Percentiles rank a stretch among this genome's conserved stretches.
These are phyloP conservation scores for Capsella bursapastoris DNA, from an alignment of 345 rosid genomes.

Conservation along the genomic window DNA sequence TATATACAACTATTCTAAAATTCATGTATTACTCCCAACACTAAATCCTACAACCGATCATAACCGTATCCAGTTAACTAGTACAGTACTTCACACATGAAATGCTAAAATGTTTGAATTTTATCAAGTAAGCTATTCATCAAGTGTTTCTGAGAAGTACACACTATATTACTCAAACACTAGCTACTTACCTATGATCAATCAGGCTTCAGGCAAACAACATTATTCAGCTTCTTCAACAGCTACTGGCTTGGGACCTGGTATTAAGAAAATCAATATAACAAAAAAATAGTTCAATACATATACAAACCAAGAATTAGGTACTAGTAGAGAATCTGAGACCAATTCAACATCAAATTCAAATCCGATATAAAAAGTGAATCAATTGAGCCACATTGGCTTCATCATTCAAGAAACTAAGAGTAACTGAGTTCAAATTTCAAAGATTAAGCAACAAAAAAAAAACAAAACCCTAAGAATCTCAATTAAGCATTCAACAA, in stretches of 20 bases:
- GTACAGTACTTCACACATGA: neutral
- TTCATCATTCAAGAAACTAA: neutral
- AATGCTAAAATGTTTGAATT: neutral
- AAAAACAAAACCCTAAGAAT: conserved; percentile 2
- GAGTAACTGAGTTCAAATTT: neutral
- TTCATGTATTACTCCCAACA: neutral
- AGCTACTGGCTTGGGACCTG: conserved; percentile 41
- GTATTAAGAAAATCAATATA: neutral
- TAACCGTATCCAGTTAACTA: neutral
- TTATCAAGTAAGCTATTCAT: neutral
- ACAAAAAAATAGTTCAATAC: neutral
- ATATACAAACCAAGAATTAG: neutral
- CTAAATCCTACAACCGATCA: neutral
- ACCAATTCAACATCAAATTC: neutral
- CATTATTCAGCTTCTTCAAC: conserved; percentile 41
- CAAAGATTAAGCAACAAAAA: neutral
- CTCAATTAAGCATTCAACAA: neutral
- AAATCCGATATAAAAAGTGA: neutral
- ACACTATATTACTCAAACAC: neutral
- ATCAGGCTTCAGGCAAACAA: neutral
- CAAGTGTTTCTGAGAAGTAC: neutral
- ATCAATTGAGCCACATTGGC: neutral
- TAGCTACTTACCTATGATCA: conserved; percentile 21
- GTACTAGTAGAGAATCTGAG: neutral
- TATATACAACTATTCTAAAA: neutral